Percentiles rank a stretch among this genome's conserved stretches.
These are phyloP conservation scores for Inonotus obliquus DNA, from an alignment of 1,284 basidiomycete genomes.

Conservation along the genomic window DNA sequence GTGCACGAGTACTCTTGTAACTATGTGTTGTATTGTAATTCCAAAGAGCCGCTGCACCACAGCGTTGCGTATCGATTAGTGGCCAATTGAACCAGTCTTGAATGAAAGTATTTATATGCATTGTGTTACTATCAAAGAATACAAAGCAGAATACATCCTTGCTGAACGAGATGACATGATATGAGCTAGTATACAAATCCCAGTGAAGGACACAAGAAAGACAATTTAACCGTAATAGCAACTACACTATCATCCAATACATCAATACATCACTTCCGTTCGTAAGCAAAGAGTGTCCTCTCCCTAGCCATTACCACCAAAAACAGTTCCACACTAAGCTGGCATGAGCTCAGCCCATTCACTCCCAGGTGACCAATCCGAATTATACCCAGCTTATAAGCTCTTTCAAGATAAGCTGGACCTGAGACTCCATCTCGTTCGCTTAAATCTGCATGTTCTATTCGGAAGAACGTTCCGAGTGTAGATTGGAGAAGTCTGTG, in stretches of 20 bases:
- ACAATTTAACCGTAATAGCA: too few relatives aligned
- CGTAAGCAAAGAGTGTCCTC: background rate
- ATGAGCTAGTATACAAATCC: too few relatives aligned
- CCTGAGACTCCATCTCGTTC: background rate
- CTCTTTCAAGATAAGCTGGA: slow-evolving; percentile 8
- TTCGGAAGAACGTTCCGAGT: background rate
- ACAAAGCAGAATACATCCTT: too few relatives aligned
- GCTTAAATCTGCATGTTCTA: background rate
- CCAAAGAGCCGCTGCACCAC: too few relatives aligned
- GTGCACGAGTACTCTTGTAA: too few relatives aligned
- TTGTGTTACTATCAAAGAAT: too few relatives aligned
- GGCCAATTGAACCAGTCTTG: background rate
- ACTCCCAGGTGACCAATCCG: background rate
- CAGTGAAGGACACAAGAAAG: too few relatives aligned
- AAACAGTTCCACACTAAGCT: background rate
- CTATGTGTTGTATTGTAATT: too few relatives aligned
- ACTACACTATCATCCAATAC: too few relatives aligned
- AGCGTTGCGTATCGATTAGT: too few relatives aligned
- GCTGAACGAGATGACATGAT: too few relatives aligned
- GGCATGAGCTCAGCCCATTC: slow-evolving; percentile 10
- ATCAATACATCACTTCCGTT: background rate
- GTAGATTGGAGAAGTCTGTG: background rate
- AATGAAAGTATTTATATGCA: too few relatives aligned
- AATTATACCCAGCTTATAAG: slow-evolving; percentile 3
- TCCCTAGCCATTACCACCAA: background rate